Evolutionary conservation across 371 early-diverging fungal species (phyloP).

Genomic region (Syncephalastrum monosporum): DNA sequence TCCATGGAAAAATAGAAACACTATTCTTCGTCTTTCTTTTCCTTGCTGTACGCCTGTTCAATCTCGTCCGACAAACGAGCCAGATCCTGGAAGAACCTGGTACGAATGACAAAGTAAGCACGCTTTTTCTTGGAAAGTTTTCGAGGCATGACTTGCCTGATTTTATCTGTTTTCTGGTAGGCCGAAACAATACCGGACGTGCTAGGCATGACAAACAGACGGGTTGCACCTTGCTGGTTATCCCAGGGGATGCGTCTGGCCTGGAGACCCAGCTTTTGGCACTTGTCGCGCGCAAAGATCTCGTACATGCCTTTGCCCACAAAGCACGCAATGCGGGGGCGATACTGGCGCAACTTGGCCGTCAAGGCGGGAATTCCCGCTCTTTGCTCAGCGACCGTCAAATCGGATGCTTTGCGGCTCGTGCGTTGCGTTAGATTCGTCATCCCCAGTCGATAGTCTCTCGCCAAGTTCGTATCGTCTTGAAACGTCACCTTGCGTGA

Average conservation of each 20-base stretch:
- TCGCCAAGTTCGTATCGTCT: slow-evolving; percentile 56
- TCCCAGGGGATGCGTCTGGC: slow-evolving; percentile 23
- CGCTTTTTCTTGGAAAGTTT: neutral
- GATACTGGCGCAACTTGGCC: slow-evolving; percentile 56
- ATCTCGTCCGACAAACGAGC: too few relatives aligned
- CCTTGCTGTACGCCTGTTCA: too few relatives aligned
- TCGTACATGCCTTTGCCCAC: slow-evolving; percentile 74
- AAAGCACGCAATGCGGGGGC: slow-evolving; percentile 71
- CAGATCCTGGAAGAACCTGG: slow-evolving; percentile 14
- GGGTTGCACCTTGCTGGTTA: slow-evolving; percentile 31
- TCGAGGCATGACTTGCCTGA: slow-evolving; percentile 25
- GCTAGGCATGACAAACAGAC: slow-evolving; percentile 73
- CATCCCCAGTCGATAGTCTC: slow-evolving; percentile 57
- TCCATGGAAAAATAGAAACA: too few relatives aligned
- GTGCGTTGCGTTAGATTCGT: slow-evolving; percentile 68
- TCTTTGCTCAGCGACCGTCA: slow-evolving; percentile 57
- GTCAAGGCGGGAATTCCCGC: slow-evolving; percentile 61
- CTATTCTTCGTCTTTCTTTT: too few relatives aligned
- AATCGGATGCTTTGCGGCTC: slow-evolving; percentile 57
- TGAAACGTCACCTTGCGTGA: slow-evolving; percentile 33
- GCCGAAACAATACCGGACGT: slow-evolving; percentile 70
- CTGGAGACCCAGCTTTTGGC: slow-evolving; percentile 39
- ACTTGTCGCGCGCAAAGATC: slow-evolving; percentile 49
- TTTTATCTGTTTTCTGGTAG: slow-evolving; percentile 59
- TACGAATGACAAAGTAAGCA: neutral